These are phyloP conservation scores for Penicillium sp. DNA, from an alignment of 2,329 filamentous ascomycete species.

Conservation along the genomic window DNA sequence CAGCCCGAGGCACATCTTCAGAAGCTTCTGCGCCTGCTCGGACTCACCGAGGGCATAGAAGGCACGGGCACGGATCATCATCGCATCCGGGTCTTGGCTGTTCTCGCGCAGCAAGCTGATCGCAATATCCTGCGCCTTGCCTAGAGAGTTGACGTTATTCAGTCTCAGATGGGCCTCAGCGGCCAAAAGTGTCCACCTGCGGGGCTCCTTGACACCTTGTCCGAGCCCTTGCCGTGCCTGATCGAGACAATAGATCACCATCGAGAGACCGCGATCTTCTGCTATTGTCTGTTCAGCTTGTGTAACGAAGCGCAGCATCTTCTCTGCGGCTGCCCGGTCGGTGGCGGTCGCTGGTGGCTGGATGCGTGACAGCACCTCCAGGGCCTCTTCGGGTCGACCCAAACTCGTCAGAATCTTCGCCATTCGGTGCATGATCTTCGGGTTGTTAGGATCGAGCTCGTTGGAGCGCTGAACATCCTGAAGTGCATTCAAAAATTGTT, in stretches of 20 bases:
- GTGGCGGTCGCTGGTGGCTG: constrained; percentile 76
- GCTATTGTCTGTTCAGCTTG: constrained; percentile 75
- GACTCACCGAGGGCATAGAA: constrained; percentile 92
- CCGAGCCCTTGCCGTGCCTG: constrained; percentile 82
- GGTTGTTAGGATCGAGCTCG: constrained; percentile 77
- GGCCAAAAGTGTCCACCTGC: constrained; percentile 91
- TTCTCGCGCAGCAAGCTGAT: constrained; percentile 84
- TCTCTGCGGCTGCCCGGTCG: constrained; percentile 76
- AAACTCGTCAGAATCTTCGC: constrained; percentile 86
- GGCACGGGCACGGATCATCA: constrained; percentile 82
- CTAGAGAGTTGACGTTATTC: constrained; percentile 81
- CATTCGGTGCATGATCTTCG: constrained; percentile 83
- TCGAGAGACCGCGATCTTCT: constrained; percentile 75
- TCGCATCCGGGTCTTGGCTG: constrained; percentile 86
- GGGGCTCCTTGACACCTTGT: constrained; percentile 69
- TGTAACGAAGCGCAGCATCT: constrained; percentile 78
- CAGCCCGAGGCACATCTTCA: constrained; percentile 82
- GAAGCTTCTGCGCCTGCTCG: constrained; percentile 88
- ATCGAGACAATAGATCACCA: constrained; percentile 88
- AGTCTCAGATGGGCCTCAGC: constrained; percentile 92
- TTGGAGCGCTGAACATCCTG: constrained; percentile 82
- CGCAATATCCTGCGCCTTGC: constrained; percentile 88
- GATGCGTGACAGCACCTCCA: constrained; percentile 77
- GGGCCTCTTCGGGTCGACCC: constrained; percentile 80
- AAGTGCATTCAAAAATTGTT: constrained; percentile 72